Evolutionary conservation across 2,329 filamentous ascomycete genomes (phyloP).

Genomic region (Ambrosiella beaveri): DNA sequence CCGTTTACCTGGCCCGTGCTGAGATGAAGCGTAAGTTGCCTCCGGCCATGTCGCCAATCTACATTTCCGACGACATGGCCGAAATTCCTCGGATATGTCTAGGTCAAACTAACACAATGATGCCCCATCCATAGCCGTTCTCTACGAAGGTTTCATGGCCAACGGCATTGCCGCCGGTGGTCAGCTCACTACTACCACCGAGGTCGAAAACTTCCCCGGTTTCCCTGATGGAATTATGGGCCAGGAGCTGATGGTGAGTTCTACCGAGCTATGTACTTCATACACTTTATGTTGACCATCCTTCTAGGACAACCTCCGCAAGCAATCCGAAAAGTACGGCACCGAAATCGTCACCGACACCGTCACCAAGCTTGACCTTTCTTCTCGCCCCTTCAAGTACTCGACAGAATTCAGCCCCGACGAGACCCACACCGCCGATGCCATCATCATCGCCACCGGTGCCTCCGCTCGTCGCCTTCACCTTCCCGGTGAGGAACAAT

Average conservation of each 20-base stretch:
- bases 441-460: constrained; percentile 86
- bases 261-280: not conserved
- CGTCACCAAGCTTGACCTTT: constrained; percentile 73
- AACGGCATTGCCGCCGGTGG: constrained; percentile 92
- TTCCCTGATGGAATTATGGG: constrained; percentile 85
- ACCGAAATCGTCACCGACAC: constrained; percentile 90
- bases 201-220: constrained; percentile 95
- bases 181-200: constrained; percentile 94
- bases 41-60: not conserved
- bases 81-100: no score
- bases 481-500: constrained; percentile 77
- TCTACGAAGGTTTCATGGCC: constrained; percentile 96
- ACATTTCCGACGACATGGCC: not conserved
- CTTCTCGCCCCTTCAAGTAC: constrained; percentile 73
- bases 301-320: constrained; percentile 68
- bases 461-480: constrained; percentile 74
- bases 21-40: constrained; percentile 59
- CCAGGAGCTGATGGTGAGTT: constrained; percentile 59
- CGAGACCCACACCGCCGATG: constrained; percentile 72
- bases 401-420: constrained; percentile 79
- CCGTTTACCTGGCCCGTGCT: constrained; percentile 86
- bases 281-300: not conserved
- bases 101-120: not conserved
- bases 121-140: constrained; percentile 38
- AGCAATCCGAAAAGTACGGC: constrained; percentile 79